Evolutionary conservation across 1,284 basidiomycete species (phyloP), one percentile per base, ranked within the genome.

Genomic region (Veloporphyrellus conicus): DNA sequence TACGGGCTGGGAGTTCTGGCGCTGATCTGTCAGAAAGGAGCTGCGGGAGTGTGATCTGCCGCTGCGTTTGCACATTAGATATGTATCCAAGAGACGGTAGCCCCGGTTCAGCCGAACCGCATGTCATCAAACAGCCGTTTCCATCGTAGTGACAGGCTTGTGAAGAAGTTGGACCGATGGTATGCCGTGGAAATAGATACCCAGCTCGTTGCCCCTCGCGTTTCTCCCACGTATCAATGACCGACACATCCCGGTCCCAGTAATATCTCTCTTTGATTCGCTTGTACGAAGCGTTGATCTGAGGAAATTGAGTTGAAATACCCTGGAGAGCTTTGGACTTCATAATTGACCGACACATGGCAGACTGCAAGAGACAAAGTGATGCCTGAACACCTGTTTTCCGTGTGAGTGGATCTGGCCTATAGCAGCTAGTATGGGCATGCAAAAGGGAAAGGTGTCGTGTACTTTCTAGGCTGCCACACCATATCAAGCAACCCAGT

Each of bases 371-470:
- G 23, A 25, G 23, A 25, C 4, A 25, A 25, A 5, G 23, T 8
- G 23, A 4, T 8, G 23, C 23, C 8, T 25, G 23, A 25, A 8
- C 23, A 25, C 23, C 23, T 8, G 8, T 25, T 25, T 25, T 25
- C 23, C 23, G 5, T 25, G 23, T 25, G 23, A 25, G 23, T 4
- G 23, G 23, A 25, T 25, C 23, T 25, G 23, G 23, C 23, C 23
- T 25, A 25, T 25, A 4, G 23, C 23, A 25, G 23, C 8, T 25
- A 8, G 23, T 77, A 4, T 74, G 41, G 6, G 15, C 15, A 31
- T 31, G 29, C 29, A 31, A 6, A 5, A 5, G 4, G 6, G 29
- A 12, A 31, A 31, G 29, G n/a, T 31, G n/a, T 15, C 6, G 29
- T 6, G 6, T 31, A 14, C 14, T n/a, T 6, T 5, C n/a, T 14